Evolutionary conservation across 2,329 filamentous ascomycete species (phyloP).

Genomic region (Aspergillus oerlinghausenensis): DNA sequence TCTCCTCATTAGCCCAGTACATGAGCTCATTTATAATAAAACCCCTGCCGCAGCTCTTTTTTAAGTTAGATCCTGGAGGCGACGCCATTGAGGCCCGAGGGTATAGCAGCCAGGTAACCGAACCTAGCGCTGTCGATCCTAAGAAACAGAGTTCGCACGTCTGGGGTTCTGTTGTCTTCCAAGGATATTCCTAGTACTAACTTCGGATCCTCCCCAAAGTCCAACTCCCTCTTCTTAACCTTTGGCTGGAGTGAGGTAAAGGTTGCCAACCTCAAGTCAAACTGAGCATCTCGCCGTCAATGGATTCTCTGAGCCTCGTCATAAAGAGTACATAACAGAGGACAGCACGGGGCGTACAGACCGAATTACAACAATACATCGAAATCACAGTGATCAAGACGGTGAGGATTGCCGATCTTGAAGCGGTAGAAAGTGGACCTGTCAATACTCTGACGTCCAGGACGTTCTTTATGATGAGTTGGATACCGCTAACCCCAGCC

Average conservation of each 20-base stretch:
- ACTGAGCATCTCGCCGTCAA: not conserved
- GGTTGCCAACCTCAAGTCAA: not conserved
- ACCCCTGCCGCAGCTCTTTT: too few relatives aligned
- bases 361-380: not conserved
- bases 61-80: not conserved
- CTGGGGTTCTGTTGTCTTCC: not conserved
- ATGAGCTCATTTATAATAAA: too few relatives aligned
- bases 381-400: not conserved
- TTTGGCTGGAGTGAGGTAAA: not conserved
- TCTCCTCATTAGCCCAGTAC: too few relatives aligned
- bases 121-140: not conserved
- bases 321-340: not conserved
- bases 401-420: not conserved
- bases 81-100: not conserved
- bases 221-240: too few relatives aligned
- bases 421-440: not conserved
- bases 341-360: not conserved
- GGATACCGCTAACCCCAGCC: not conserved
- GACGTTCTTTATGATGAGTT: not conserved
- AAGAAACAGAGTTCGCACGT: not conserved
- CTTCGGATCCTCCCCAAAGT: too few relatives aligned
- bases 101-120: not conserved
- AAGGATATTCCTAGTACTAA: not conserved
- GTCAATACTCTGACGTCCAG: not conserved
- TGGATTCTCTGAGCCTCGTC: not conserved